A percentile compares a stretch with the other conserved stretches of the same genome.
These are phyloP conservation scores for Epithemia pelagica DNA, from an alignment of 108 stramenopile genomes.

Conservation along the genomic window DNA sequence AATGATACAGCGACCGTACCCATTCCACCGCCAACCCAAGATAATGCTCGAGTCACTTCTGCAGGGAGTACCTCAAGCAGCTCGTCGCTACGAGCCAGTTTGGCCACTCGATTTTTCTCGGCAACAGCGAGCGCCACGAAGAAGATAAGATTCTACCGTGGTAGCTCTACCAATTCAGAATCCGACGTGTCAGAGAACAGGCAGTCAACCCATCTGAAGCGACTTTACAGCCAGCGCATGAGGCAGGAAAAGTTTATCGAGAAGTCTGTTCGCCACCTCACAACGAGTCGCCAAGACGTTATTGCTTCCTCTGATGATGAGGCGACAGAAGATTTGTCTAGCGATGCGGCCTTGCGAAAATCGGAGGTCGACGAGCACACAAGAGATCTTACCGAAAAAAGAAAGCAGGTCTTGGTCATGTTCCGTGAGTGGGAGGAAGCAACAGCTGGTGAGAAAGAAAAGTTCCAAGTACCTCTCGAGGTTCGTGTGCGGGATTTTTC, in stretches of 20 bases:
- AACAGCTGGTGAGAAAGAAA: not conserved
- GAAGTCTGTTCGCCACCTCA: not conserved
- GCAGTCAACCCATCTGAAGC: not conserved
- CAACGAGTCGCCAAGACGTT: not conserved
- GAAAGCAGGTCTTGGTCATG: not conserved
- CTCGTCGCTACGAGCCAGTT: not conserved
- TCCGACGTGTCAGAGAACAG: not conserved
- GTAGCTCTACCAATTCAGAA: not conserved
- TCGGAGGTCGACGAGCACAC: not conserved
- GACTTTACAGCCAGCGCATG: not conserved
- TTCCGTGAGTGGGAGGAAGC: not conserved
- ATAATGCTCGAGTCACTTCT: not conserved
- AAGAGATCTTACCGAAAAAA: not conserved
- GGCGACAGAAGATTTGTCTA: not conserved
- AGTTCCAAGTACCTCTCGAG: conserved; percentile 24
- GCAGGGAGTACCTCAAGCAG: not conserved
- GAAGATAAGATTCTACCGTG: not conserved
- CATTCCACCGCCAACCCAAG: too few species aligned
- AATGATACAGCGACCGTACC: too few species aligned
- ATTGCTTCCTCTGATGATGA: not conserved
- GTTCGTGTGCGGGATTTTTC: conserved; percentile 30
- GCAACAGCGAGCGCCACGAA: not conserved
- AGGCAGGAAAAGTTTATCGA: not conserved
- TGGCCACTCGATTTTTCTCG: not conserved
- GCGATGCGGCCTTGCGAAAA: not conserved